These are phyloP conservation scores for Pezicula rhizophila DNA, from an alignment of 2,329 filamentous ascomycete species.

Conservation along the genomic window DNA sequence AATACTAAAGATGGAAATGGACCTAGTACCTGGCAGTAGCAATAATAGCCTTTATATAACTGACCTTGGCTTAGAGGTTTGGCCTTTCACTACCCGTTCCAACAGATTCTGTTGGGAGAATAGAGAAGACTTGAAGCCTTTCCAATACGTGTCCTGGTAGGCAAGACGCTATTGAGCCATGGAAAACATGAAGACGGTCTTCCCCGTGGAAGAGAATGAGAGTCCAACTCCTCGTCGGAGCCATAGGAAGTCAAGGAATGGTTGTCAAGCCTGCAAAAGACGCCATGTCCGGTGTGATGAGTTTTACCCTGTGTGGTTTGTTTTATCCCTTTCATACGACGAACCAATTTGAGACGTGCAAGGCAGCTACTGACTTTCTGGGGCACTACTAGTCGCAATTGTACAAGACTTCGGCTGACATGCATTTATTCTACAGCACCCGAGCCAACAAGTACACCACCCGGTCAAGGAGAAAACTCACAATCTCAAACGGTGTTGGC, in stretches of 20 bases:
- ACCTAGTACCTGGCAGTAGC: no score
- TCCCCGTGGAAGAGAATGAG: neutral
- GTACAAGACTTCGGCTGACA: neutral
- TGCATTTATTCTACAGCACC: neutral
- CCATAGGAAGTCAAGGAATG: neutral
- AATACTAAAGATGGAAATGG: no score
- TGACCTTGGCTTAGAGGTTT: no score
- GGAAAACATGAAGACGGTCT: neutral
- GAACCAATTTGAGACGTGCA: neutral
- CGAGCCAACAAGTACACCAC: neutral
- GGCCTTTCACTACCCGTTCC: no score
- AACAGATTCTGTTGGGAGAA: no score
- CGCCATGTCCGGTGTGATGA: neutral
- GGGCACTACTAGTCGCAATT: neutral
- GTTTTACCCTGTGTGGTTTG: neutral
- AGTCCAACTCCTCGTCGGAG: neutral
- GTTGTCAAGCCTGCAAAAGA: neutral
- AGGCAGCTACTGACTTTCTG: neutral
- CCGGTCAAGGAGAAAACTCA: neutral
- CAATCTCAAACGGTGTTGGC: neutral
- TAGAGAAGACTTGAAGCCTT: no score
- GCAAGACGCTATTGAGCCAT: neutral
- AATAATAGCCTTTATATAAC: no score
- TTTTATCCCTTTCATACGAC: neutral
- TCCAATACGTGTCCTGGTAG: no score